Evolutionary conservation across 805 yeast species (phyloP).

Genomic region (Wickerhamomyces alni): DNA sequence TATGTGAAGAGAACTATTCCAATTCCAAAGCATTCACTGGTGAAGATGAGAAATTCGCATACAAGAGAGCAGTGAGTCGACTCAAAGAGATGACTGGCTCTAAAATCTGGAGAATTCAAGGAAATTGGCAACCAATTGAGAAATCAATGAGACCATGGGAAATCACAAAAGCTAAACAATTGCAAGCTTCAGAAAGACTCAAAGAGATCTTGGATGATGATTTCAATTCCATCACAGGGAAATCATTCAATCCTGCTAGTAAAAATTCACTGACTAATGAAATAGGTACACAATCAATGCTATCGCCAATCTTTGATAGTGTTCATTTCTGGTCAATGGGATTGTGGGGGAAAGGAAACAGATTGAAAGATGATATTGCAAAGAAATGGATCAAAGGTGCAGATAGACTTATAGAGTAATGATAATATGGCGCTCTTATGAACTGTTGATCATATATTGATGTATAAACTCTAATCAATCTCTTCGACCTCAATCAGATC

Average conservation of each 20-base stretch:
- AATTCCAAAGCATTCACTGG: conserved; percentile 59
- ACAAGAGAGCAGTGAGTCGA: conserved; percentile 62
- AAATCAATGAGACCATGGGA: conserved; percentile 56
- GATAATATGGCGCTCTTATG: too few relatives aligned
- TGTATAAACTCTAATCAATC: too few relatives aligned
- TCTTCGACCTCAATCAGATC: not conserved
- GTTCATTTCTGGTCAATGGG: conserved; percentile 70
- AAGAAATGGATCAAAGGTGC: conserved; percentile 48
- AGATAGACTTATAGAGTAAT: not conserved
- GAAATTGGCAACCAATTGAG: conserved; percentile 53
- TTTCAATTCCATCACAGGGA: conserved; percentile 22
- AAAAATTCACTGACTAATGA: not conserved
- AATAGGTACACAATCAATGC: not conserved
- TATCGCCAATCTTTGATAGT: conserved; percentile 36
- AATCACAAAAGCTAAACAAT: conserved; percentile 8
- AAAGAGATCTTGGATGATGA: conserved; percentile 7
- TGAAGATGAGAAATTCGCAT: conserved; percentile 73
- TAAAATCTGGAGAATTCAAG: conserved; percentile 41
- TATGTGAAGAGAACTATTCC: conserved; percentile 33
- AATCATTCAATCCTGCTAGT: conserved; percentile 9
- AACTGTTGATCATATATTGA: too few relatives aligned
- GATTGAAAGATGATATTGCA: conserved; percentile 48
- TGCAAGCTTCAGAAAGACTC: conserved; percentile 14
- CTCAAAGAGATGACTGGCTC: conserved; percentile 54
- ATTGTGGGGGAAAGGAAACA: conserved; percentile 46